phyloP scores from a whole-genome alignment of 1,284 basidiomycete species.

The Austroboletus niveus region DNA sequence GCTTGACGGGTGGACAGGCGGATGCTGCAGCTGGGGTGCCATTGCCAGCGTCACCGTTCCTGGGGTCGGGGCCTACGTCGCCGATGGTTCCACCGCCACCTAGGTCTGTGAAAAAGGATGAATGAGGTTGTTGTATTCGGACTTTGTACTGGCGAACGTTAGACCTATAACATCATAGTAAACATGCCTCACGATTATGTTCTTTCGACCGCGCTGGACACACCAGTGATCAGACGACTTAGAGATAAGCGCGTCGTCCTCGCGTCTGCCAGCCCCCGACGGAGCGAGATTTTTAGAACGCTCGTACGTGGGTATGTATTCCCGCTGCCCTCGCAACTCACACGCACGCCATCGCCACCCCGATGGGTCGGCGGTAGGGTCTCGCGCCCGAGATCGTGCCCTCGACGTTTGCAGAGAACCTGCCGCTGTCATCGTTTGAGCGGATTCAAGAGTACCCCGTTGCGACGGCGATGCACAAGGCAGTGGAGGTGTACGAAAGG shows the following conservation, averaged over 20 bases:
- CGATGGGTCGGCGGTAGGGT: conserved; percentile 55
- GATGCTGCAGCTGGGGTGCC: conserved; percentile 14
- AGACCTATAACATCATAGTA: too few species aligned
- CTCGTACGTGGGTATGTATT: conserved; percentile 50
- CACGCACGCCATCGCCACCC: not conserved
- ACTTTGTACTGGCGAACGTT: too few species aligned
- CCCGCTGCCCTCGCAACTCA: too few species aligned
- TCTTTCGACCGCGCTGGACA: conserved; percentile 68
- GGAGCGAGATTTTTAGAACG: conserved; percentile 81
- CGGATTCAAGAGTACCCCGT: conserved; percentile 92
- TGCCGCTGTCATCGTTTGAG: conserved; percentile 68
- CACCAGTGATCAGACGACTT: conserved; percentile 72
- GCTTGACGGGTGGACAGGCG: conserved; percentile 6
- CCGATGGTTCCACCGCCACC: conserved; percentile 23
- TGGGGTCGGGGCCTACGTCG: conserved; percentile 18
- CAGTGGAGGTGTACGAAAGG: conserved; percentile 88
- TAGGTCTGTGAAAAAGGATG: conserved; percentile 42
- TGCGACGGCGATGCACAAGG: conserved; percentile 90
- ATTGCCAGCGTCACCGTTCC: conserved; percentile 20
- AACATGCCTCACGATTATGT: conserved; percentile 36
- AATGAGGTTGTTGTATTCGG: conserved; percentile 26
- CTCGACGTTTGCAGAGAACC: conserved; percentile 84
- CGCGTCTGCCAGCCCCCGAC: conserved; percentile 82
- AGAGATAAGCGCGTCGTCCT: conserved; percentile 76
- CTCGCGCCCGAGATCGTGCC: conserved; percentile 85